These are phyloP conservation scores for Fusarium circinatum DNA, from an alignment of 2,329 filamentous ascomycete species.

Conservation along the genomic window DNA sequence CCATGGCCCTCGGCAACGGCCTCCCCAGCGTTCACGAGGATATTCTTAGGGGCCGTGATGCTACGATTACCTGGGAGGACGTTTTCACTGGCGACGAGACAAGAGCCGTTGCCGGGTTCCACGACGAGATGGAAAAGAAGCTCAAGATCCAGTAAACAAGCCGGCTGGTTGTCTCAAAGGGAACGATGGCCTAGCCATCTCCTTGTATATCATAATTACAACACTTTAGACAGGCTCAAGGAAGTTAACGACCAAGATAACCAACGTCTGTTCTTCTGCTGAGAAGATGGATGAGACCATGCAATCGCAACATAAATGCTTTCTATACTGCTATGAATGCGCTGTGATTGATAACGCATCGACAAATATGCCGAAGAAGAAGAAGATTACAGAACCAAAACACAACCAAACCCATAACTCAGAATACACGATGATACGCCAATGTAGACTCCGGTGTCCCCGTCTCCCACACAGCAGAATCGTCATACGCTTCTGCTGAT, in stretches of 20 bases:
- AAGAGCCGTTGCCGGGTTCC: conserved; percentile 76
- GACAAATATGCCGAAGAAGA: conserved; percentile 16
- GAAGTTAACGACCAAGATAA: background rate
- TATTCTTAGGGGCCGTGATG: conserved; percentile 83
- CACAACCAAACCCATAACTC: conserved; percentile 36
- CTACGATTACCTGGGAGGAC: conserved; percentile 90
- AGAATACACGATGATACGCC: conserved; percentile 45
- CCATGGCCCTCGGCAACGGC: conserved; percentile 70
- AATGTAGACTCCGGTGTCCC: conserved; percentile 44
- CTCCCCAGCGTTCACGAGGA: conserved; percentile 84
- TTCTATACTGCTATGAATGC: conserved; percentile 50
- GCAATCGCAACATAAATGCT: conserved; percentile 21
- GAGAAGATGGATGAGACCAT: conserved; percentile 12
- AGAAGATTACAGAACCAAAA: conserved; percentile 34
- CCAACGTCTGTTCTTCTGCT: background rate
- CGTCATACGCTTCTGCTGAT: conserved; percentile 39
- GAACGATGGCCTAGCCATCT: background rate
- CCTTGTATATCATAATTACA: conserved; percentile 29
- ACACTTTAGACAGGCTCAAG: conserved; percentile 32
- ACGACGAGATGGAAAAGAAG: conserved; percentile 94
- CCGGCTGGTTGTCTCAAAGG: background rate
- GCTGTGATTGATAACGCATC: conserved; percentile 24
- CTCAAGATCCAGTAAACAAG: conserved; percentile 72
- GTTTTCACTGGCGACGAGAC: conserved; percentile 84
- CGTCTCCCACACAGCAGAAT: conserved; percentile 39